phyloP scores from a whole-genome alignment of 805 yeast genomes.

The Teunomyces panamensis region DNA sequence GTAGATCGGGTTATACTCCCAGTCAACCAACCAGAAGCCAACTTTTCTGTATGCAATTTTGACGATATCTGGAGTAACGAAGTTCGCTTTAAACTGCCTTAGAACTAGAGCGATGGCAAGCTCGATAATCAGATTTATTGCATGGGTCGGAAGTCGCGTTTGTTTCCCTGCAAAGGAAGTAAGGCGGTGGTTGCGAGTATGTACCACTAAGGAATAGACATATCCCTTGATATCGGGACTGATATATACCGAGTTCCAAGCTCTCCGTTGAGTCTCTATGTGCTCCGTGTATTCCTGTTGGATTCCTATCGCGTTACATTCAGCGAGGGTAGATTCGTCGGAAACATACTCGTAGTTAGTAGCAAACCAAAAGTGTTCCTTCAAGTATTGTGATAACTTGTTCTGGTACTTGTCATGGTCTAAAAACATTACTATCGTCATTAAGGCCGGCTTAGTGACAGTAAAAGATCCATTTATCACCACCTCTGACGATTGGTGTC shows the following conservation, averaged over 20 bases:
- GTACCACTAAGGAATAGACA: slow-evolving; percentile 35
- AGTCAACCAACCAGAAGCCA: slow-evolving; percentile 44
- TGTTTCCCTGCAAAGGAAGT: slow-evolving; percentile 36
- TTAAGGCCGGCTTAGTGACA: slow-evolving; percentile 6
- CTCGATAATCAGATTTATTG: slow-evolving; percentile 27
- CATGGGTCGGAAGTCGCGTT: slow-evolving; percentile 31
- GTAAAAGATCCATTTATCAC: slow-evolving; percentile 2
- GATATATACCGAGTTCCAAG: slow-evolving; percentile 18
- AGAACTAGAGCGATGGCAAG: slow-evolving; percentile 27
- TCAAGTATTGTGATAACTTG: slow-evolving; percentile 10
- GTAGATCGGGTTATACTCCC: slow-evolving; percentile 30
- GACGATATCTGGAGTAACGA: slow-evolving; percentile 36
- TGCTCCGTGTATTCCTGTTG: neutral
- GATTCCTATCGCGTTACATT: neutral
- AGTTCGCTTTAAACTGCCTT: slow-evolving; percentile 11
- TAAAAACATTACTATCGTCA: slow-evolving; percentile 9
- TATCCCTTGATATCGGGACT: slow-evolving; percentile 36
- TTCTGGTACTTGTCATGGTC: slow-evolving; percentile 4
- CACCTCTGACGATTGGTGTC: neutral
- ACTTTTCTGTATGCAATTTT: slow-evolving; percentile 38
- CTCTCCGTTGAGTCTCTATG: neutral
- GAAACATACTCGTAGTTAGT: slow-evolving; percentile 10
- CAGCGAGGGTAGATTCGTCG: slow-evolving; percentile 4
- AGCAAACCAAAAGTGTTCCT: slow-evolving; percentile 14
- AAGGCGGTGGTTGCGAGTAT: slow-evolving; percentile 37